phyloP scores from a whole-genome alignment of 768 basidiomycete genomes.

The Strobilomyces dryophilus region DNA sequence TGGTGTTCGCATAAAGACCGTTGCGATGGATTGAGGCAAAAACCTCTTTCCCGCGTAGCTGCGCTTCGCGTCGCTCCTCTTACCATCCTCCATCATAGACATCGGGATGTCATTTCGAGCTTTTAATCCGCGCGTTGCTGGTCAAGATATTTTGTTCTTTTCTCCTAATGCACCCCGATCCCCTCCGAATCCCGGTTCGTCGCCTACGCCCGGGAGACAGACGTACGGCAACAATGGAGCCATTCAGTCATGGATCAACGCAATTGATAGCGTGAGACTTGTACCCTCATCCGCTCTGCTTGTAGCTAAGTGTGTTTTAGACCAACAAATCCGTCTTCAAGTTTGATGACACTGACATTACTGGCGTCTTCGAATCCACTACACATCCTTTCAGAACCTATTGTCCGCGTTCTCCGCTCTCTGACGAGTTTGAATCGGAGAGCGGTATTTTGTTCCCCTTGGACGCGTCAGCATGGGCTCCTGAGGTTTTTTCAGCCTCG shows the following conservation, averaged over 20 bases:
- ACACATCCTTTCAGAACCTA: slow-evolving; percentile 16
- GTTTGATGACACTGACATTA: neutral
- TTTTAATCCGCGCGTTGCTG: slow-evolving; percentile 25
- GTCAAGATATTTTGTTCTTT: slow-evolving; percentile 20
- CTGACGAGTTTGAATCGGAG: slow-evolving; percentile 21
- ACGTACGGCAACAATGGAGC: slow-evolving; percentile 24
- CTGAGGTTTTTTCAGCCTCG: slow-evolving; percentile 10
- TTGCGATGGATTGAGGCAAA: neutral
- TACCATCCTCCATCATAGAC: slow-evolving; percentile 5
- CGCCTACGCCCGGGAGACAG: slow-evolving; percentile 8
- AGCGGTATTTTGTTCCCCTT: slow-evolving; percentile 15
- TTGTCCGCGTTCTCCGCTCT: slow-evolving; percentile 17
- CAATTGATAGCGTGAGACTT: slow-evolving; percentile 22
- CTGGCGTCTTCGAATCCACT: slow-evolving; percentile 12
- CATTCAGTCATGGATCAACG: slow-evolving; percentile 26
- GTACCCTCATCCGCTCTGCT: neutral
- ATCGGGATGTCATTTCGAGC: slow-evolving; percentile 19
- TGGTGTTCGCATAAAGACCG: slow-evolving; percentile 17
- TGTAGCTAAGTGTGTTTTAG: slow-evolving; percentile 10
- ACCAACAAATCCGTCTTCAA: slow-evolving; percentile 7
- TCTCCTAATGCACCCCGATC: slow-evolving; percentile 5
- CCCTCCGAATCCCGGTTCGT: slow-evolving; percentile 4
- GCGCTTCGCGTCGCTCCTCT: slow-evolving; percentile 23
- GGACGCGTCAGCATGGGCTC: slow-evolving; percentile 18
- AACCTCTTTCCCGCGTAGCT: slow-evolving; percentile 20